phyloP scores from a whole-genome alignment of 1,284 basidiomycete species.

The Tremellales sp. region DNA sequence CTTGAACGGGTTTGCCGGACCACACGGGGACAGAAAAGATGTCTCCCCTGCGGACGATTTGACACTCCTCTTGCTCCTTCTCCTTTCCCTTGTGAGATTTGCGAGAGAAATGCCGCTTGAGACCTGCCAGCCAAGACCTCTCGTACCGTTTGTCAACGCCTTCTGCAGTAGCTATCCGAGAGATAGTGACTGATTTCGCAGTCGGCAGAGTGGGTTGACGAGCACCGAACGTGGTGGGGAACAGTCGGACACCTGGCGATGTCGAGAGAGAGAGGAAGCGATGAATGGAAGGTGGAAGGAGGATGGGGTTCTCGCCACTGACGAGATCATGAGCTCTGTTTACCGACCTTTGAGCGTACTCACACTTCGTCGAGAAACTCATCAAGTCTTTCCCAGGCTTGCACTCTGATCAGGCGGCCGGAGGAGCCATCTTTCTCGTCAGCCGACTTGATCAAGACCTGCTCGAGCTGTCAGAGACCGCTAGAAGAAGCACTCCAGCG shows the following conservation, averaged over 20 bases:
- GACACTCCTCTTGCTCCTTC: slow-evolving; percentile 12
- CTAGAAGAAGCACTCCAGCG: slow-evolving; percentile 4
- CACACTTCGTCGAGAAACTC: slow-evolving; percentile 31
- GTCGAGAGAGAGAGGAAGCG: slow-evolving; percentile 27
- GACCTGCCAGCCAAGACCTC: slow-evolving; percentile 60
- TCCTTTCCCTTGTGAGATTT: slow-evolving; percentile 1
- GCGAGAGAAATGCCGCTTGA: slow-evolving; percentile 65
- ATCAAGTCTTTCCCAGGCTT: slow-evolving; percentile 54
- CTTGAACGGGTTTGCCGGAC: slow-evolving; percentile 51
- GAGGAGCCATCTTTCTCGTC: slow-evolving; percentile 16
- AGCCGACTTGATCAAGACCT: slow-evolving; percentile 38
- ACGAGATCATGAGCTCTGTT: not conserved
- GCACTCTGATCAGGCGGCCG: slow-evolving; percentile 56
- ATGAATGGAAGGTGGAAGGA: slow-evolving; percentile 49
- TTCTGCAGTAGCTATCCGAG: slow-evolving; percentile 76
- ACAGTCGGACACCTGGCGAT: slow-evolving; percentile 29
- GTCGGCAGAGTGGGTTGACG: slow-evolving; percentile 62
- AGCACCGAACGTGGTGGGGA: slow-evolving; percentile 47
- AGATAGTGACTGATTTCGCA: slow-evolving; percentile 70
- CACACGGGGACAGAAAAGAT: slow-evolving; percentile 70
- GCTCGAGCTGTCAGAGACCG: slow-evolving; percentile 6
- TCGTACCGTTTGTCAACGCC: slow-evolving; percentile 73
- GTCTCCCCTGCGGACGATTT: slow-evolving; percentile 75
- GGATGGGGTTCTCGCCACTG: slow-evolving; percentile 55
- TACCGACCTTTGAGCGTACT: slow-evolving; percentile 13